phyloP scores from a whole-genome alignment of 352 stramenopile genomes.

The Phytopythium helicoides region DNA sequence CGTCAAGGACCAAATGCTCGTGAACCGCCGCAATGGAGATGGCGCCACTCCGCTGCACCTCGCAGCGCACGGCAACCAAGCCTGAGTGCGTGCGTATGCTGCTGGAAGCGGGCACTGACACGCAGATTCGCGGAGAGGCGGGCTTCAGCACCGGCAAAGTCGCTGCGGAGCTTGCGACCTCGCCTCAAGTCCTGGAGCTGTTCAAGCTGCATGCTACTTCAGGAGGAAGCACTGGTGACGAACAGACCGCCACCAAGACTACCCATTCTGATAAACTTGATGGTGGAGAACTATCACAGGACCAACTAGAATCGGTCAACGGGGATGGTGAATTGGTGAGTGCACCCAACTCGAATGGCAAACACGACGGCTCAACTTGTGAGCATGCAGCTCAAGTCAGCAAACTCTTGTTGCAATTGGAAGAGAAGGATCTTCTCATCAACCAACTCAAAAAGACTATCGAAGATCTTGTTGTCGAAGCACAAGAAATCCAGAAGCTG shows the following conservation, averaged over 20 bases:
- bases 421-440: conserved; percentile 84
- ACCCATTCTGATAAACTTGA: background rate
- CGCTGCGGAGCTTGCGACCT: conserved; percentile 50
- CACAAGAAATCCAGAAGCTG: conserved; percentile 74
- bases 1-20: conserved; percentile 29
- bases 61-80: conserved; percentile 51
- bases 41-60: conserved; percentile 77
- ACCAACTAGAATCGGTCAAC: background rate
- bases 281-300: background rate
- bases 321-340: too few relatives aligned
- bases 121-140: conserved; percentile 35
- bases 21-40: conserved; percentile 61
- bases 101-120: conserved; percentile 40
- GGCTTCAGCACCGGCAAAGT: conserved; percentile 57
- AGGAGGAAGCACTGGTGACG: background rate
- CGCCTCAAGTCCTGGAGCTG: conserved; percentile 38
- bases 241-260: background rate
- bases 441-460: conserved; percentile 80
- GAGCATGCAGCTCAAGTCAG: conserved; percentile 24
- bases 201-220: conserved; percentile 13
- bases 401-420: conserved; percentile 56
- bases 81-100: conserved; percentile 57
- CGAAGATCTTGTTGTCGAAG: conserved; percentile 67
- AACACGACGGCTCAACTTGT: conserved; percentile 11
- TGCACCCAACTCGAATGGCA: background rate